Base-by-base conservation (phyloP, 2,329 filamentous ascomycete species). In the Hyphodiscus sp. region DNA sequence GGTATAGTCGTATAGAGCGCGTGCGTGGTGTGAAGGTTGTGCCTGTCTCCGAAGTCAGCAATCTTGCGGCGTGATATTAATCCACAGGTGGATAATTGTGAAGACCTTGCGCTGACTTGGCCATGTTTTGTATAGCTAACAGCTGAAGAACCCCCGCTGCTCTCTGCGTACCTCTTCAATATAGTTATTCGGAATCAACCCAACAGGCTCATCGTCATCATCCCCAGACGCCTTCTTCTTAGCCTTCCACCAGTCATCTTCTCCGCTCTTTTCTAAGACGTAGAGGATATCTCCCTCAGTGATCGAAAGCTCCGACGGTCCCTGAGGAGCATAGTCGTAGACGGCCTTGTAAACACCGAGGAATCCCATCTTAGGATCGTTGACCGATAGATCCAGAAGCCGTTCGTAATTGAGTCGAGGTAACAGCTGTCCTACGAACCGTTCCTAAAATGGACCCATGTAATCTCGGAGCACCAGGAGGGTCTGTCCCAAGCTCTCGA, bases 1-100 rank as follows among this genome's bases (percentile, higher is more conserved):
- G 49, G 89, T 89, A 70, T 99, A 99, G 70, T 99, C 94, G 75
- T 92, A 99, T n/a, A 97, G 81, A n/a, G 94, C 89, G 70, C 87
- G 91, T 48, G 92, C 94, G 61, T 85, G 79, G 57, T 82, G 76
- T 57, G 81, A 71, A 20, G 87, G 81, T 64, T 79, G 74, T 54
- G 85, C 85, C 84, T 89, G 62, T 54, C 41, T 30, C 23, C 23
- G 46, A 33, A 51, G 43, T 66, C 48, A 63, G 52, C 23, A 45
- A 57, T 48, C 43, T 43, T 54, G 47, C 52, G 48, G 11, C 13
- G 11, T 38, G 33, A 38, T n/a, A 38, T 38, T 5, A n/a, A 15
- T 13, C 33, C 2, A 13, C 11, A 13, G 33, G 11, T 13, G 11
- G 4, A 38, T 26, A 38, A 38, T 13, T 2, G 13, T 15, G 11